Percentiles rank a stretch among this genome's conserved stretches.
phyloP scores from a whole-genome alignment of 805 yeast genomes.

The Teunomyces funiuensis region DNA sequence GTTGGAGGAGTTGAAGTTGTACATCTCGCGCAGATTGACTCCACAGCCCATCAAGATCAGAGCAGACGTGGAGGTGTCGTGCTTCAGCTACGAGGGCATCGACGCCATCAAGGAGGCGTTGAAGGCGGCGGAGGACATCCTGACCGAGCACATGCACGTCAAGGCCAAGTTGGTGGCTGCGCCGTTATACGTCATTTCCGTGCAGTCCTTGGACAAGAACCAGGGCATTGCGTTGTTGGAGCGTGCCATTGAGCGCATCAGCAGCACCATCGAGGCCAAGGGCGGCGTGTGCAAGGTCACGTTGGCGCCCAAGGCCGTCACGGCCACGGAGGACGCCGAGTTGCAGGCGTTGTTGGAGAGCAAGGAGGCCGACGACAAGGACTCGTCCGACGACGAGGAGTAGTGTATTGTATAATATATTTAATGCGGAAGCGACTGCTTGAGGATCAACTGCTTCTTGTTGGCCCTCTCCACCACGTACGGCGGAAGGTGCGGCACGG shows the following conservation, averaged over 20 bases:
- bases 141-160: constrained; percentile 83
- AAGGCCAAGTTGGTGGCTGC: constrained; percentile 97
- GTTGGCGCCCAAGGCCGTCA: constrained; percentile 98
- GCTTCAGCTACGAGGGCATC: constrained; percentile 96
- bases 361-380: constrained; percentile 84
- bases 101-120: constrained; percentile 93
- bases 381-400: constrained; percentile 79
- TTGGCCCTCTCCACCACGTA: constrained; percentile 42
- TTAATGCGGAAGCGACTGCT: constrained; percentile 26
- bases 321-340: constrained; percentile 98
- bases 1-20: constrained; percentile 78
- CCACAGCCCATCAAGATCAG: constrained; percentile 98
- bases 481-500: constrained; percentile 35
- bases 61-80: constrained; percentile 97
- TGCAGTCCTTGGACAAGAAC: constrained; percentile 88
- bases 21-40: constrained; percentile 90
- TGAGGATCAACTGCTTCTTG: constrained; percentile 28
- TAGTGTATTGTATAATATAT: constrained; percentile 25
- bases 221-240: constrained; percentile 80
- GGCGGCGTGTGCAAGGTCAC: constrained; percentile 91
- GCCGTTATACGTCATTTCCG: constrained; percentile 90
- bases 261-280: constrained; percentile 62
- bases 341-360: constrained; percentile 92
- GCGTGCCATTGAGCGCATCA: constrained; percentile 75
- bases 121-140: constrained; percentile 77